Evolutionary conservation across 2,329 filamentous ascomycete genomes (phyloP).

Genomic region (Fusarium proliferatum): DNA sequence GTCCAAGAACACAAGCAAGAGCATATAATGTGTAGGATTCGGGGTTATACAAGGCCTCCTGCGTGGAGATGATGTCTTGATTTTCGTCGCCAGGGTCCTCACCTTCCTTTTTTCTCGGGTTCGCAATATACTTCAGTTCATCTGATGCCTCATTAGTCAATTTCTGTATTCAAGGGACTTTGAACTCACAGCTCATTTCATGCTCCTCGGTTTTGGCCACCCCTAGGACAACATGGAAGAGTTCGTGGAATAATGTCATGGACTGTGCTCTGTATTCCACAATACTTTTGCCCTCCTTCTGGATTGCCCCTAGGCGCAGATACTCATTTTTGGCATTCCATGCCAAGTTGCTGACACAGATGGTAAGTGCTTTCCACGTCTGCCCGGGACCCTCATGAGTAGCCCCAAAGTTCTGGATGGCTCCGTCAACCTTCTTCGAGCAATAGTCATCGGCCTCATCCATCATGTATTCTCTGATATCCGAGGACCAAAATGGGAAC

Average conservation of each 20-base stretch:
- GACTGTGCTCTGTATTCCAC: neutral
- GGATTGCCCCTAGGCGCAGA: neutral
- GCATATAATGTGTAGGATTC: neutral
- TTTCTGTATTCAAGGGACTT: rapidly evolving
- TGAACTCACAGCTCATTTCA: neutral
- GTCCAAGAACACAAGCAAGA: neutral
- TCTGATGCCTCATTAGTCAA: neutral
- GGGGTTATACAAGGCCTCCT: neutral
- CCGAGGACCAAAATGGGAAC: neutral
- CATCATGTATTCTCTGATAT: rapidly evolving
- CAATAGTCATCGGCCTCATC: neutral
- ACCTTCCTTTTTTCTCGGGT: neutral
- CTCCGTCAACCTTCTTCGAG: neutral
- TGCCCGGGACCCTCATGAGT: neutral
- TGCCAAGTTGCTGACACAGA: rapidly evolving
- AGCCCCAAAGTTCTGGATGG: rapidly evolving
- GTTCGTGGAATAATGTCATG: neutral
- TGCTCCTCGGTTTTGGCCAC: too few relatives aligned
- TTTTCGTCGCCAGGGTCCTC: neutral
- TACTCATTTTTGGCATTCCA: rapidly evolving
- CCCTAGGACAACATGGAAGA: neutral
- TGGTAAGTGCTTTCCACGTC: neutral
- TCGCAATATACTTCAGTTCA: neutral
- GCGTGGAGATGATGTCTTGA: neutral
- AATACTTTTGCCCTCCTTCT: neutral